A percentile compares a stretch with the other conserved stretches of the same genome.
phyloP scores from a whole-genome alignment of 2,329 filamentous ascomycete genomes.

The Botrytis pseudocinerea region DNA sequence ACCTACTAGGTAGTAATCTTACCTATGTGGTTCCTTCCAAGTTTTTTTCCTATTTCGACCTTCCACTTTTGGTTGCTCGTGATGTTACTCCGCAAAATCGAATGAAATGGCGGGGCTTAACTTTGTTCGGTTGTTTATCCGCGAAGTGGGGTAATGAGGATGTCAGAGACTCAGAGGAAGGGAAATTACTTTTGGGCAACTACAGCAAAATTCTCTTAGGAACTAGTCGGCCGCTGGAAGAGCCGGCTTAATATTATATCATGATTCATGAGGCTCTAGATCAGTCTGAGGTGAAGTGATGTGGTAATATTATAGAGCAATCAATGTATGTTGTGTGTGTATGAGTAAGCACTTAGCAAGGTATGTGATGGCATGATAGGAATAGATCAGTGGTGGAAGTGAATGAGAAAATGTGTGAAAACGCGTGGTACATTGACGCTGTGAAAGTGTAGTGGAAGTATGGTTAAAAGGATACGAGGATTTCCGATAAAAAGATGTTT shows the following conservation, averaged over 20 bases:
- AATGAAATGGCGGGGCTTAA: slow-evolving; percentile 4
- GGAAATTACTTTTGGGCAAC: neutral
- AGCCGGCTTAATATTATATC: neutral
- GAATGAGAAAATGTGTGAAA: neutral
- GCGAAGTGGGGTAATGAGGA: slow-evolving; percentile 7
- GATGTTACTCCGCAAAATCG: neutral
- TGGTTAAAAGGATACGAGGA: neutral
- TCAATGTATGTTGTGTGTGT: neutral
- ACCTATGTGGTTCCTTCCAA: neutral
- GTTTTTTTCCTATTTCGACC: neutral
- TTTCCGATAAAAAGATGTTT: neutral
- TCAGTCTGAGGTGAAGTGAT: neutral
- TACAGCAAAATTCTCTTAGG: neutral
- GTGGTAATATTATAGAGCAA: neutral
- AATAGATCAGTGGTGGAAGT: neutral
- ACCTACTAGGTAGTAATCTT: slow-evolving; percentile 2
- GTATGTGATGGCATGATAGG: neutral
- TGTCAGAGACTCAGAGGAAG: neutral
- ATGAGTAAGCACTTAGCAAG: slow-evolving; percentile 2
- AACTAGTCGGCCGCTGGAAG: too few species aligned
- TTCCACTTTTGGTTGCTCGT: slow-evolving; percentile 6
- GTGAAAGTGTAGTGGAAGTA: neutral
- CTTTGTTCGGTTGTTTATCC: slow-evolving; percentile 1
- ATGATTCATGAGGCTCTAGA: neutral
- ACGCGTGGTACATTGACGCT: neutral